Base-by-base conservation (phyloP, 1,139 yeast species). In the Yamadazyma siamensis region DNA sequence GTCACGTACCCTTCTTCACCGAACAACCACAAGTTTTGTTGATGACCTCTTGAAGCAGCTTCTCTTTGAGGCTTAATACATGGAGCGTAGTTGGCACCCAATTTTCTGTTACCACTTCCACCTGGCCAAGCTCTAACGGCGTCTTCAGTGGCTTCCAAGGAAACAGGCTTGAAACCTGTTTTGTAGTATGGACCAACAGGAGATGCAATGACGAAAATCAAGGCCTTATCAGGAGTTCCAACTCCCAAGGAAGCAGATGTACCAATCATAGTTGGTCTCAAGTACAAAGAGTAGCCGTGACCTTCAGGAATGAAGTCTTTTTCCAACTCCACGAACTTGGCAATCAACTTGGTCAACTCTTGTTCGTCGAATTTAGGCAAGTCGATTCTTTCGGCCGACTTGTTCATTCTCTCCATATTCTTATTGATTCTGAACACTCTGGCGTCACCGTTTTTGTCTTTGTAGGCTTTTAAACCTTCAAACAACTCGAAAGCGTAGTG, bases 121-220 rank as follows among this genome's bases (percentile, higher is more conserved):
- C 96, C 96, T 50, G 97, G 97, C 97, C 97, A 91, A 11, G 98
- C 96, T 65, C 97, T 82, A 15, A 89, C 91, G 28, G 95, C 95
- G 47, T 85, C 79, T 54, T 86, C 95, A 21, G 96, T 87, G 44
- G 97, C 97, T 65, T 89, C 96, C 40, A 91, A 71, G 35, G 79
- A 72, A 30, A 91, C 95, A 21, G 97, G 96, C 62, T 88, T 87
- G 77, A 89, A 89, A 6, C 96, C 96, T 11, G 94, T 80, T 48
- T 82, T 76, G 57, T 77, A 80, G 67, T 84, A 84, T 22, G 97
- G 96, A 19, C 97, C 97, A 16, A 89, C 98, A 12, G 97, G 98
- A 12, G 95, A 85, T 24, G 89, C 85, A 59, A 91, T 88, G 31
- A 88, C 85, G 56, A 63, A 91, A 42, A 91, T 65, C 36, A 86